Conservation (phyloP, 208 protist genomes). For the Eutreptiella sp. region DNA sequence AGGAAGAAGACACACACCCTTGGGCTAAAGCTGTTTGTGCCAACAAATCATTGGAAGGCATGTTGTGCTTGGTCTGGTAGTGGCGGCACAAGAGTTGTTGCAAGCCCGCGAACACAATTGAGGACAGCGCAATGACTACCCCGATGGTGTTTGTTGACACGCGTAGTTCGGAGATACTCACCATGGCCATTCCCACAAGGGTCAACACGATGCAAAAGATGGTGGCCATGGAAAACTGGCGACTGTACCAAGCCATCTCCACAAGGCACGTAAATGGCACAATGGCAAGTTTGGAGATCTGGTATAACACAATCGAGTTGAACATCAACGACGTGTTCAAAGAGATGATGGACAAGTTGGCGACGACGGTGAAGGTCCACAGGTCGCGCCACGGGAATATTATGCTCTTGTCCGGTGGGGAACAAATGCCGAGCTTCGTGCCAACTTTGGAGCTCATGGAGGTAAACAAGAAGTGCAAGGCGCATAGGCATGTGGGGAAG, state of each 20-base stretch:
- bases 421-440: background rate
- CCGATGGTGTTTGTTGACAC: background rate
- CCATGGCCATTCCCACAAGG: conserved; percentile 1
- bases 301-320: conserved; percentile 8
- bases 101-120: background rate
- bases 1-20: conserved; percentile 10
- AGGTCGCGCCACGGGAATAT: conserved; percentile 1
- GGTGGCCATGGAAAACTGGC: background rate
- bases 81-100: conserved; percentile 19
- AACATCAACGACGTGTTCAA: conserved; percentile 25
- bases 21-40: background rate
- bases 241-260: conserved; percentile 7
- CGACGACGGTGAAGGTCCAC: conserved; percentile 13
- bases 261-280: background rate
- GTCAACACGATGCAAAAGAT: conserved; percentile 9
- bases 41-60: conserved; percentile 19
- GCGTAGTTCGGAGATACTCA: conserved; percentile 4
- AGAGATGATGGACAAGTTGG: conserved; percentile 7
- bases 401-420: background rate
- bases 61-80: conserved; percentile 18
- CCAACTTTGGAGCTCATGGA: background rate
- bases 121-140: background rate
- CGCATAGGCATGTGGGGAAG: conserved; percentile 9
- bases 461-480: conserved; percentile 20
- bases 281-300: conserved; percentile 18